Conservation (phyloP, 176 grass and related monocot species). For the Bothriochloa decipiens region DNA sequence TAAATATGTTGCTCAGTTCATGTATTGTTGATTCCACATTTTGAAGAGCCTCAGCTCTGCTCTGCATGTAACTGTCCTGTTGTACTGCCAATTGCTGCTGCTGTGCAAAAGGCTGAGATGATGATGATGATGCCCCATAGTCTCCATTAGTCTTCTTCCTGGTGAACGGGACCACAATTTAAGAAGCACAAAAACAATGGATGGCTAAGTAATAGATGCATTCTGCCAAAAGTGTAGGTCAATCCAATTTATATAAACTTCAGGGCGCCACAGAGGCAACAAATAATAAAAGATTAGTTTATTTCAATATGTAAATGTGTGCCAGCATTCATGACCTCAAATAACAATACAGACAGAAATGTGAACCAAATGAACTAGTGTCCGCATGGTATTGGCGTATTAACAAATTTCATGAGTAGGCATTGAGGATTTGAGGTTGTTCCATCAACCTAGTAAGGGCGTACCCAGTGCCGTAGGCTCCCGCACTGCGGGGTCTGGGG, state of each 20-base stretch:
- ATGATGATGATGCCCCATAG: conserved; percentile 56
- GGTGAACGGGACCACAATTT: conserved; percentile 34
- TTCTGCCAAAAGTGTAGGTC: background rate
- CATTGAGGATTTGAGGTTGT: background rate
- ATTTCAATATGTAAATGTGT: background rate
- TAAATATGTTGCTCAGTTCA: conserved; percentile 94
- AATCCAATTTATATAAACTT: background rate
- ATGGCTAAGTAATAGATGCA: background rate
- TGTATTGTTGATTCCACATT: conserved; percentile 99
- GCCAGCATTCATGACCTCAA: background rate
- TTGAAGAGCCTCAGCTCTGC: conserved; percentile 95
- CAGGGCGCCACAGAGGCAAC: background rate
- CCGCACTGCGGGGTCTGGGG: too few species aligned
- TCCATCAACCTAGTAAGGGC: background rate
- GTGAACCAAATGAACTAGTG: too few species aligned
- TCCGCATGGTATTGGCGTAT: too few species aligned
- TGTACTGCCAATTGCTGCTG: conserved; percentile 84
- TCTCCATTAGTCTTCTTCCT: conserved; percentile 96
- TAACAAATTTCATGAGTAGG: background rate
- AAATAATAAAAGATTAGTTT: background rate
- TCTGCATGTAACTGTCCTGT: conserved; percentile 97
- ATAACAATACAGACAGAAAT: background rate
- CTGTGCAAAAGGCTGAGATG: conserved; percentile 76
- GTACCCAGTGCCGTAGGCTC: too few species aligned
- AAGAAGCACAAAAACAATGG: conserved; percentile 8